Percentiles rank a stretch among this genome's conserved stretches.
phyloP scores from a whole-genome alignment of 352 stramenopile genomes.

The Pythium brachiatum region DNA sequence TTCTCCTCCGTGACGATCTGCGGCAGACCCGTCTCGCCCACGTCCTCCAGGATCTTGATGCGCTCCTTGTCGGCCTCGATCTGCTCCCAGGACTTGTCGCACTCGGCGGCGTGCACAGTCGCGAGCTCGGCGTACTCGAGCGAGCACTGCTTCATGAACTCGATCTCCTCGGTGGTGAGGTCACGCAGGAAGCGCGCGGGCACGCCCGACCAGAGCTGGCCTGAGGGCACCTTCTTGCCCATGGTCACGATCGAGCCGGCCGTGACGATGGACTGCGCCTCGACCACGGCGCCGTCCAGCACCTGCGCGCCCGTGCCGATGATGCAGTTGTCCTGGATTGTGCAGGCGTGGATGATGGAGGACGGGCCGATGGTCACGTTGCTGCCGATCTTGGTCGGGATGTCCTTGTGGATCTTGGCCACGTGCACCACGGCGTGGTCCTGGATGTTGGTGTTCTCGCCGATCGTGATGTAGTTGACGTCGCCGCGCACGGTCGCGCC shows the following conservation, averaged over 20 bases:
- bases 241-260: slow-evolving; percentile 87
- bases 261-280: slow-evolving; percentile 87
- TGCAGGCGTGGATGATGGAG: slow-evolving; percentile 90
- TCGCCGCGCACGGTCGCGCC: slow-evolving; percentile 89
- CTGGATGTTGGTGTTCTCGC: slow-evolving; percentile 91
- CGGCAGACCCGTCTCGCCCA: slow-evolving; percentile 76
- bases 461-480: slow-evolving; percentile 93
- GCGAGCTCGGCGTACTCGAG: slow-evolving; percentile 83
- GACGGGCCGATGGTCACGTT: slow-evolving; percentile 88
- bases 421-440: slow-evolving; percentile 93
- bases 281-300: slow-evolving; percentile 87
- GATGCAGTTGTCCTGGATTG: slow-evolving; percentile 90
- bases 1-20: slow-evolving; percentile 68
- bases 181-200: slow-evolving; percentile 83
- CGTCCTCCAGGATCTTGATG: slow-evolving; percentile 74
- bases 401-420: slow-evolving; percentile 91
- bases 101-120: slow-evolving; percentile 67
- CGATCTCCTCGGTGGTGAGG: slow-evolving; percentile 80
- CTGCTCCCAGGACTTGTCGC: slow-evolving; percentile 82
- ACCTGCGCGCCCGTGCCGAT: slow-evolving; percentile 92
- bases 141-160: slow-evolving; percentile 89
- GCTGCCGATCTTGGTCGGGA: slow-evolving; percentile 89
- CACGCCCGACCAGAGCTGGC: slow-evolving; percentile 88
- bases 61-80: slow-evolving; percentile 74
- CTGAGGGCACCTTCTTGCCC: slow-evolving; percentile 84